A percentile compares a stretch with the other conserved stretches of the same genome.
These are phyloP conservation scores for Petunia axillaris DNA, from an alignment of 257 asterid species.

Conservation along the genomic window DNA sequence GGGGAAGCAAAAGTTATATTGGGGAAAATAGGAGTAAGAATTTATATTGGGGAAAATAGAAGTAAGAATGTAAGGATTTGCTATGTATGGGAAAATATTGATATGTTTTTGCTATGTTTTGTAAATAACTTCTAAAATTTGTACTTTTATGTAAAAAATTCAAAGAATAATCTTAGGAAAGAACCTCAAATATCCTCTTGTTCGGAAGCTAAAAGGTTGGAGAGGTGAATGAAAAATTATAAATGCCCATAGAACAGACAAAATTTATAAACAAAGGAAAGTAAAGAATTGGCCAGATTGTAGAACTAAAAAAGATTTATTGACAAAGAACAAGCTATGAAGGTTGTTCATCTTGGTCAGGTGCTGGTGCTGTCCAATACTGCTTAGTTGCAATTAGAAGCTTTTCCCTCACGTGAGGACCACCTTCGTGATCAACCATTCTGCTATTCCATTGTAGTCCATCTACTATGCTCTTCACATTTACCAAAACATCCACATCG, in stretches of 20 bases:
- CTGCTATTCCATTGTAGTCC: constrained; percentile 80
- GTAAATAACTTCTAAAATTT: too few relatives aligned
- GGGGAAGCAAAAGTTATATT: too few relatives aligned
- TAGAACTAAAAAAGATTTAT: background rate
- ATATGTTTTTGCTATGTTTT: too few relatives aligned
- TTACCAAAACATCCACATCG: constrained; percentile 68
- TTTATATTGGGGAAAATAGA: too few relatives aligned
- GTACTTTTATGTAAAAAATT: too few relatives aligned
- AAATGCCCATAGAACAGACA: background rate
- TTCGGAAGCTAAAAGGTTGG: background rate
- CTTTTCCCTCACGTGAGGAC: constrained; percentile 86
- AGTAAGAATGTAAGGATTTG: too few relatives aligned
- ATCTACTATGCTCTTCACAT: constrained; percentile 64
- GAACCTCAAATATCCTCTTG: constrained; percentile 18
- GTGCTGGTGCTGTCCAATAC: constrained; percentile 82
- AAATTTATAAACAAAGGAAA: constrained; percentile 15
- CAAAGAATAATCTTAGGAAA: background rate
- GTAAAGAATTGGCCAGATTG: constrained; percentile 19
- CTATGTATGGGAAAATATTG: too few relatives aligned
- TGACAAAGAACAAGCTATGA: too few relatives aligned
- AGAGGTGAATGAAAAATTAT: background rate
- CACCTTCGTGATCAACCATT: constrained; percentile 85
- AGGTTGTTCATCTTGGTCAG: constrained; percentile 36
- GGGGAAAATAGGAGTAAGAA: too few relatives aligned
- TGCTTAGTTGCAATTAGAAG: constrained; percentile 76